phyloP scores from a whole-genome alignment of 2,329 filamentous ascomycete species.

The Beauveria rudraprayagi region DNA sequence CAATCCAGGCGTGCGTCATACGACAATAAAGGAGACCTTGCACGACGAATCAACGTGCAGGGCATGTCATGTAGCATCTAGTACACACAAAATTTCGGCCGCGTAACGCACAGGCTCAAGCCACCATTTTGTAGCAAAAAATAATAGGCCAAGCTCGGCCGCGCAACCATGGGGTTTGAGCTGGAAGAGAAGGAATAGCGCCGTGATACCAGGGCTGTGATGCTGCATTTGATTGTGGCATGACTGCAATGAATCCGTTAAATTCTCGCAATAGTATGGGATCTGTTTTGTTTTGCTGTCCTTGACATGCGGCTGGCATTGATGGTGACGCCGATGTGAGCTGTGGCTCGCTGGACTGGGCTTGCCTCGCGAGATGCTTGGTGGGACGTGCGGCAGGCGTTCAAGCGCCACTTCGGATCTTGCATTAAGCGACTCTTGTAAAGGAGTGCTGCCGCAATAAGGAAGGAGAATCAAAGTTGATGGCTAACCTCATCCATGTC shows the following conservation, averaged over 20 bases:
- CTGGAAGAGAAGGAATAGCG: background rate
- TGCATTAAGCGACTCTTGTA: background rate
- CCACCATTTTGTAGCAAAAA: background rate
- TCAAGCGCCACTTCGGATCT: background rate
- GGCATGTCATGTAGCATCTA: conserved; percentile 1
- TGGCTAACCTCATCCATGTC: background rate
- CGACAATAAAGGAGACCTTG: background rate
- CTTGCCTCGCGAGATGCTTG: background rate
- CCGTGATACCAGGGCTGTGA: background rate
- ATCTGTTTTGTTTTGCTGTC: background rate
- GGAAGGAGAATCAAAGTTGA: background rate
- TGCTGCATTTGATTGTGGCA: background rate
- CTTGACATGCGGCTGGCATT: background rate
- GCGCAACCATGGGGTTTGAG: background rate
- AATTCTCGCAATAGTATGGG: background rate
- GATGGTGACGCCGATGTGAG: background rate
- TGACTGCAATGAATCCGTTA: too few relatives aligned
- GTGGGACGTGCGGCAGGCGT: background rate
- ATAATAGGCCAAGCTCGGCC: background rate
- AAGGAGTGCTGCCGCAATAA: background rate
- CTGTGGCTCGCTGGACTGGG: background rate
- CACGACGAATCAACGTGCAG: background rate
- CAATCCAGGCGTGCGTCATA: background rate
- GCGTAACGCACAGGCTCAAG: background rate
- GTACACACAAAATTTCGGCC: background rate